A percentile compares a stretch with the other conserved stretches of the same genome.
Evolutionary conservation across 1,139 yeast species (phyloP).

Genomic region (Blastobotrys apis): DNA sequence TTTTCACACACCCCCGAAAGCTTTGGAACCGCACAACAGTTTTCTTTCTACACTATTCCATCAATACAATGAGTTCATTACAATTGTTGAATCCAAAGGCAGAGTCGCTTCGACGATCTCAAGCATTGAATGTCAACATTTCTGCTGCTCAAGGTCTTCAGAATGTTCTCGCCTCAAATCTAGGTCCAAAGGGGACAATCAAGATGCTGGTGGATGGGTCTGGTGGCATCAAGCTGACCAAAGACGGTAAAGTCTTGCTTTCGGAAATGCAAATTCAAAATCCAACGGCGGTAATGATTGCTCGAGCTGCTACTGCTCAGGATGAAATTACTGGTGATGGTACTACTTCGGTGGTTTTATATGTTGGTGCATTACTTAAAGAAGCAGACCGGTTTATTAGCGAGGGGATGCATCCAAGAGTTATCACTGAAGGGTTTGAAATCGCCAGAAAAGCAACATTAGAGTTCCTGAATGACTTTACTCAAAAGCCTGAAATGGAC

Average conservation of each 20-base stretch:
- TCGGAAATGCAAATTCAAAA: slow-evolving; percentile 98
- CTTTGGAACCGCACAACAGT: not conserved
- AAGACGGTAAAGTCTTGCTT: slow-evolving; percentile 91
- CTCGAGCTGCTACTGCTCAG: slow-evolving; percentile 97
- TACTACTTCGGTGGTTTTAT: slow-evolving; percentile 92
- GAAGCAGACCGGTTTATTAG: slow-evolving; percentile 90
- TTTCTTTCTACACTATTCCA: not conserved
- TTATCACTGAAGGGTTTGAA: slow-evolving; percentile 93
- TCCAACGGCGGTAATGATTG: slow-evolving; percentile 98
- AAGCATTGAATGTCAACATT: slow-evolving; percentile 91
- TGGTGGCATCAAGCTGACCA: slow-evolving; percentile 90
- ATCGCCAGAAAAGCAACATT: slow-evolving; percentile 74
- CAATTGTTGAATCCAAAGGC: slow-evolving; percentile 96
- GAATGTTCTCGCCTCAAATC: slow-evolving; percentile 80
- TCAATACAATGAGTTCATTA: slow-evolving; percentile 44
- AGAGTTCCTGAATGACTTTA: slow-evolving; percentile 60
- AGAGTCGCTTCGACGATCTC: slow-evolving; percentile 87
- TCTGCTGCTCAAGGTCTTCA: slow-evolving; percentile 97
- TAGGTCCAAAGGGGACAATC: slow-evolving; percentile 96
- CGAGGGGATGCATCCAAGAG: slow-evolving; percentile 96
- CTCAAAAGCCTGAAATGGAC: slow-evolving; percentile 48
- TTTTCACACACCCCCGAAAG: no score
- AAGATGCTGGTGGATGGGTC: slow-evolving; percentile 96
- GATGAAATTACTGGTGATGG: slow-evolving; percentile 99
- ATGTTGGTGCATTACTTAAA: slow-evolving; percentile 90